Evolutionary conservation across 129 eudicot genomes (phyloP), one percentile per base, ranked within the genome.

Genomic region (Apium graveolens): DNA sequence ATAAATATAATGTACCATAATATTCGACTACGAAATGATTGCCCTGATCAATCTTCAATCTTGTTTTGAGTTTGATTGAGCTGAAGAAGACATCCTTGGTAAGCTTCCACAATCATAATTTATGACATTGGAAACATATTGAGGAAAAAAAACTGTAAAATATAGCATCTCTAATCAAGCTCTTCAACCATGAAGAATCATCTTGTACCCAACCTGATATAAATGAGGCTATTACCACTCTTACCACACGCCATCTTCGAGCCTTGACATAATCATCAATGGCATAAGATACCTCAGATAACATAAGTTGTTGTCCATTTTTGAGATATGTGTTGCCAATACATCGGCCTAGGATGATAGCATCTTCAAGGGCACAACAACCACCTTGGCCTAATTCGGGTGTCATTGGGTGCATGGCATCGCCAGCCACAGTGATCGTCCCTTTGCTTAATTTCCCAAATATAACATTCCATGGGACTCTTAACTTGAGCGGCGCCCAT

Each of bases 321-420:
- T 48, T 24, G 45, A 76, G 7, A 16, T 69, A 45, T 2, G 70
- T 43, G 27, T 71, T 53, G 9, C 44, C 84, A 24, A 84, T 77
- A 38, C 27, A 35, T 35, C 85, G 42, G 16, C 75, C 88, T 1
- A 85, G 74, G 63, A 81, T 74, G 10, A 85, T 55, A 9, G 77
- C 73, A 38, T 85, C 88, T 68, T 85, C 85, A 0, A 85, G 45
- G 6, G 88, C 65, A 9, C 80, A 48, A 8, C 85, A 38, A 3
- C 77, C 88, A 7, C 88, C 88, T 76, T 85, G 85, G 68, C 68
- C 88, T 9, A 85, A 18, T 31, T 85, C 85, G 88, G 88, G 88
- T 34, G 85, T 85, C 88, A 81, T 81, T 9, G 85, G 85, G 62
- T 85, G 88, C 44, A 85, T 60, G 31, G 88, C 83, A 43, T 85